Evolutionary conservation across 352 stramenopile species (phyloP).

Genomic region (Pythium monospermum): DNA sequence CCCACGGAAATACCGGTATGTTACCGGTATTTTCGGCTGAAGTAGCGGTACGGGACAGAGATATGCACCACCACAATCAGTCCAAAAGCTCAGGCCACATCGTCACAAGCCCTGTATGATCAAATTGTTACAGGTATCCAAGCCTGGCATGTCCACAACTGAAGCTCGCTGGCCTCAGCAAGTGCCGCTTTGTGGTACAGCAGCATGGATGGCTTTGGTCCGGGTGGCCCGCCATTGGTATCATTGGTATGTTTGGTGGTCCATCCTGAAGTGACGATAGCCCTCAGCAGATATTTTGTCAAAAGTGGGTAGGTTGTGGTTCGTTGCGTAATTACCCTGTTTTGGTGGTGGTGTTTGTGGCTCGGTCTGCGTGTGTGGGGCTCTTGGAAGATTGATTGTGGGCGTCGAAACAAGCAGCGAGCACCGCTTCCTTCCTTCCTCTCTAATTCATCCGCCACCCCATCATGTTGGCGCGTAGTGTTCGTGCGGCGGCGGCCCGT

Average conservation of each 20-base stretch:
- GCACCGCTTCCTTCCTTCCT: constrained; percentile 1
- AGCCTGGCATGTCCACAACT: too few species aligned
- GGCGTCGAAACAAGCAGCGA: constrained; percentile 12
- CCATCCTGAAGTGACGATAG: constrained; percentile 14
- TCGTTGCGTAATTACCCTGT: constrained; percentile 18
- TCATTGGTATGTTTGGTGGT: not conserved
- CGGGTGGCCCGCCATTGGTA: too few species aligned
- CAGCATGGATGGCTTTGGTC: too few species aligned
- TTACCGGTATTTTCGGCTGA: constrained; percentile 18
- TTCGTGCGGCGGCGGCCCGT: constrained; percentile 41
- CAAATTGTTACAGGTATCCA: too few species aligned
- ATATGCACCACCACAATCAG: constrained; percentile 17
- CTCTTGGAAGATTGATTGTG: constrained; percentile 19
- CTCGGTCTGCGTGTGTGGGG: constrained; percentile 5
- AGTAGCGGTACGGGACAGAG: constrained; percentile 20
- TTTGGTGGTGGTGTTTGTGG: constrained; percentile 27
- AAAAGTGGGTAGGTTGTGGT: too few species aligned
- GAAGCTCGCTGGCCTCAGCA: too few species aligned
- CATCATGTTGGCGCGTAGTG: constrained; percentile 53
- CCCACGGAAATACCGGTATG: constrained; percentile 25
- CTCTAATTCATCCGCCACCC: not conserved
- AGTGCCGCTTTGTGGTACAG: too few species aligned
- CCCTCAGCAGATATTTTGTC: constrained; percentile 13
- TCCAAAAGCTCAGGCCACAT: not conserved
- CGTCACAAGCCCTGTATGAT: too few species aligned